Base-by-base conservation (phyloP, 1,284 basidiomycete species). In the Ceratobasidium sp. region DNA sequence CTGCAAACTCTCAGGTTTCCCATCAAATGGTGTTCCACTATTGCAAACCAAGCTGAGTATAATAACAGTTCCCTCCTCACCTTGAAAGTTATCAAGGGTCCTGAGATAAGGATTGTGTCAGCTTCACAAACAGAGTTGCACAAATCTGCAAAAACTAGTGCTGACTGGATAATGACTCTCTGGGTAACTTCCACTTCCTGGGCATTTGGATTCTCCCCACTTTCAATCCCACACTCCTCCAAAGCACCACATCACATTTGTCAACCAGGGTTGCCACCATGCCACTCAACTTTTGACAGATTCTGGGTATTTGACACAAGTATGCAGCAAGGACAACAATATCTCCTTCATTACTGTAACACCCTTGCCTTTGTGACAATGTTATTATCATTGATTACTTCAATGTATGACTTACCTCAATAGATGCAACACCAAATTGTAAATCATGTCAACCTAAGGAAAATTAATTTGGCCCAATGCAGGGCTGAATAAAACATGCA, bases 261-360 rank as follows among this genome's bases (percentile, higher is more conserved):
- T 91, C 89, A 38, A 92, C 82, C 25, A 87, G 77, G 1, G 91
- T 84, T 0, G 83, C 81, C 13, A 92, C 82, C 58, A 85, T 70
- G 38, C 78, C 74, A 22, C 76, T 71, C 8, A 89, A 77, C 0
- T 82, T 83, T 65, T 86, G 82, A 34, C 84, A 78, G 10, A 91
- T 79, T 35, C 82, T 81, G 1, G 84, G 82, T 1, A 92, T 80
- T 73, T 92, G 90, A 0, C 90, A 89, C 2, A 91, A 82, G 74
- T 92, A 92, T 0, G 88, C 88, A 73, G 88, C 90, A 13, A 92
- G 77, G 6, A 92, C 86, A 6, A 87, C 89, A 42, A 92, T 89
- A 71, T 90, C 87, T 1, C 89, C 89, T 35, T 86, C 83, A 10
- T 80, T 75, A 0, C 81, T 82, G 73, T 87, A 87, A 43, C 78